Evolutionary conservation across 2,329 filamentous ascomycete species (phyloP).

Genomic region (Neofusicoccum cordaticola): DNA sequence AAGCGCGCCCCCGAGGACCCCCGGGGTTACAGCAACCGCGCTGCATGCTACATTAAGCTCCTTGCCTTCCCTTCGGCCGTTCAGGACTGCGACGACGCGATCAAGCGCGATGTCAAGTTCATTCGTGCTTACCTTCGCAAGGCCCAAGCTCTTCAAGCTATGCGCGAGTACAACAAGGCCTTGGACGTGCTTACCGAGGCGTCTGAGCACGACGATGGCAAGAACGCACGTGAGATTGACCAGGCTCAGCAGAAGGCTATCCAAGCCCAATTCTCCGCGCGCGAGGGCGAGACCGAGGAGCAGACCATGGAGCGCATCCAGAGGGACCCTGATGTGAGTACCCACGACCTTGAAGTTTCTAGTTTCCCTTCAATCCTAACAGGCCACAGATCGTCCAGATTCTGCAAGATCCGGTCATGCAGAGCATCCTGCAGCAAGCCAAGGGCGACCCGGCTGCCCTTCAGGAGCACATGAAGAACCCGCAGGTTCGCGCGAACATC

Average conservation of each 20-base stretch:
- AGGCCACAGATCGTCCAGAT: constrained; percentile 71
- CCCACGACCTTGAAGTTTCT: not conserved
- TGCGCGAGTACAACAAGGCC: constrained; percentile 97
- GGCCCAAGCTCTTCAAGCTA: constrained; percentile 90
- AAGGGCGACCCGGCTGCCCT: constrained; percentile 89
- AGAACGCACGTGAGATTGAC: constrained; percentile 88
- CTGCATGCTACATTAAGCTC: constrained; percentile 93
- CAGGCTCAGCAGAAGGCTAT: constrained; percentile 91
- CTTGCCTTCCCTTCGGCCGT: constrained; percentile 93
- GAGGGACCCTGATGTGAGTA: constrained; percentile 81
- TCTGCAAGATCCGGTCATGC: constrained; percentile 96
- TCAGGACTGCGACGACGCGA: constrained; percentile 86
- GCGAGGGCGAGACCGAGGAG: constrained; percentile 93
- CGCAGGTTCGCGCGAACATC: constrained; percentile 78
- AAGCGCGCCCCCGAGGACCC: constrained; percentile 92
- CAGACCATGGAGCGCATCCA: constrained; percentile 89
- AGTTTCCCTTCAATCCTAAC: not conserved
- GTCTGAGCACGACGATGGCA: constrained; percentile 69
- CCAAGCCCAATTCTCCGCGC: constrained; percentile 81
- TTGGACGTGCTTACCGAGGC: constrained; percentile 87
- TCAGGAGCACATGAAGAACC: constrained; percentile 96
- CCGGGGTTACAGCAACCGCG: constrained; percentile 94
- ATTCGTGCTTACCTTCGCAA: constrained; percentile 96
- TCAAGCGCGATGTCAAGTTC: constrained; percentile 87
- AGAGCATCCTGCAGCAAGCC: constrained; percentile 93